phyloP scores from a whole-genome alignment of 1,284 basidiomycete genomes.

The Boletus semigastroideus region DNA sequence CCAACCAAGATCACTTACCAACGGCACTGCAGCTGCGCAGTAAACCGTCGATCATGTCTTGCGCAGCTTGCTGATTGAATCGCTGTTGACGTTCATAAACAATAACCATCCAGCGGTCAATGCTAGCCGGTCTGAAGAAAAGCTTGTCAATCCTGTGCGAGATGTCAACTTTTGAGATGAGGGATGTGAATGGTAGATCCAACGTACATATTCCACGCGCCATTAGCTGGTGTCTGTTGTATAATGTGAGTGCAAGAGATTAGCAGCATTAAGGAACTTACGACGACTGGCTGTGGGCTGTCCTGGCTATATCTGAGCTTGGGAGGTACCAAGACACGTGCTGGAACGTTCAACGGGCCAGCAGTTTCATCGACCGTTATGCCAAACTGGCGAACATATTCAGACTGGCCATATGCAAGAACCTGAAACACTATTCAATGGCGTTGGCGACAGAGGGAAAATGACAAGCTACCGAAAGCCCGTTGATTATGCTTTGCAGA shows the following conservation, averaged over 20 bases:
- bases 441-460: background rate
- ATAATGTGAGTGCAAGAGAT: background rate
- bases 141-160: conserved; percentile 58
- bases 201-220: conserved; percentile 68
- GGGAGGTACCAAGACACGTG: conserved; percentile 62
- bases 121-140: conserved; percentile 52
- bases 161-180: conserved; percentile 2
- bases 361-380: conserved; percentile 51
- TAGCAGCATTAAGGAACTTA: conserved; percentile 31
- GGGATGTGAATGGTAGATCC: background rate
- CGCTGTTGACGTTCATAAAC: conserved; percentile 60
- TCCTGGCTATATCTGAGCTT: conserved; percentile 57
- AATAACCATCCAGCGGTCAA: conserved; percentile 59
- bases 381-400: conserved; percentile 70
- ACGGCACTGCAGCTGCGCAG: conserved; percentile 48
- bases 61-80: conserved; percentile 45
- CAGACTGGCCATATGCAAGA: conserved; percentile 67
- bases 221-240: conserved; percentile 54
- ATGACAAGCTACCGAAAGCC: conserved; percentile 45
- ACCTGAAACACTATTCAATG: conserved; percentile 41
- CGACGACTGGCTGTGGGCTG: conserved; percentile 52
- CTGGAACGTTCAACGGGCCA: conserved; percentile 52
- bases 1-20: conserved; percentile 42
- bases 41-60: conserved; percentile 53
- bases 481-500: conserved; percentile 55